These are phyloP conservation scores for Carex parvula DNA, from an alignment of 176 grass and related monocot species.

Conservation along the genomic window DNA sequence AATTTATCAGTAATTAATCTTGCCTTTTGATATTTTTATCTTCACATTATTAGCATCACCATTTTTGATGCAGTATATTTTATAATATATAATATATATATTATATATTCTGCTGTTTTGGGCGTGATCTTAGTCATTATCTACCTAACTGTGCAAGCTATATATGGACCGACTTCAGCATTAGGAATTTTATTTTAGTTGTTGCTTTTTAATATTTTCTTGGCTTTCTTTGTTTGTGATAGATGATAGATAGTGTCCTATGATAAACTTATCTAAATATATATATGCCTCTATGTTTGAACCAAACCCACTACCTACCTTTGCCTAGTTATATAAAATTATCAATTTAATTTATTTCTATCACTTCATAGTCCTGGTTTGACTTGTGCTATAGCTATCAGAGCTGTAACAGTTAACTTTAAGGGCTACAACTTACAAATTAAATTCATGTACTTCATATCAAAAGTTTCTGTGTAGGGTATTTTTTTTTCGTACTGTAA, in stretches of 20 bases:
- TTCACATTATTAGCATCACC: neutral
- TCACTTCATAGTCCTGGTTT: neutral
- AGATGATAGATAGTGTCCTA: conserved; percentile 21
- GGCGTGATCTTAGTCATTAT: neutral
- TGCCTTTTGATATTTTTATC: neutral
- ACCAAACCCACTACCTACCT: conserved; percentile 13
- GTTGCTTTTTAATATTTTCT: neutral
- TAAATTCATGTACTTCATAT: neutral
- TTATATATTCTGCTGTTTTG: neutral
- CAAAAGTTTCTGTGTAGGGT: neutral
- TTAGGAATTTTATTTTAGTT: neutral
- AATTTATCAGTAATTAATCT: neutral
- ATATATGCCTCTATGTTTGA: conserved; percentile 7
- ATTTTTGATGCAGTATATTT: neutral
- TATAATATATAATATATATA: too few relatives aligned
- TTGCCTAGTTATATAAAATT: neutral
- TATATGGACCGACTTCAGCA: neutral
- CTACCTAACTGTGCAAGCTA: neutral
- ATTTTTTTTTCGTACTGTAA: neutral
- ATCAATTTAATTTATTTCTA: neutral
- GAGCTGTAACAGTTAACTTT: too few relatives aligned
- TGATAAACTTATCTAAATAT: neutral
- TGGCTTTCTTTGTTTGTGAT: neutral
- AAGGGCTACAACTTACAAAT: neutral
- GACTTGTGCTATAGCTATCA: too few relatives aligned